phyloP scores from a whole-genome alignment of 148 eudicot species.

The Chenopodium formosanum region DNA sequence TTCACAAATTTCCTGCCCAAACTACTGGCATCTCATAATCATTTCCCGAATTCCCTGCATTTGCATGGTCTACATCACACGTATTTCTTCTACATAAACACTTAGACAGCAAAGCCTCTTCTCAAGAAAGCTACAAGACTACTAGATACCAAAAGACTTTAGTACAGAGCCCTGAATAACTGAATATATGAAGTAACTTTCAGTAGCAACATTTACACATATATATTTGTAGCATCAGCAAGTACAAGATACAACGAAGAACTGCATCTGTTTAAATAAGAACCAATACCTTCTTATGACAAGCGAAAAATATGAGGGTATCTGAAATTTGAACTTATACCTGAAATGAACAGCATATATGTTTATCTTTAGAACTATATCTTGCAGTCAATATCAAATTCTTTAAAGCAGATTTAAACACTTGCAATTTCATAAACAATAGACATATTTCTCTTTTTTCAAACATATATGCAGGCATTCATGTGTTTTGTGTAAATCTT shows the following conservation, averaged over 20 bases:
- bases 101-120: slow-evolving; percentile 3
- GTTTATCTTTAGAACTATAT: not conserved
- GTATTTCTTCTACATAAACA: not conserved
- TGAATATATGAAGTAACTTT: not conserved
- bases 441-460: not conserved
- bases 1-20: not conserved
- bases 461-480: not conserved
- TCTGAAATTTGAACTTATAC: slow-evolving; percentile 91
- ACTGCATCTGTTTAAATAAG: not conserved
- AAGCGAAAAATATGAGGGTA: slow-evolving; percentile 92
- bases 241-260: not conserved
- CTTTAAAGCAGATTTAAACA: slow-evolving; percentile 3
- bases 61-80: not conserved
- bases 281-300: slow-evolving; percentile 76
- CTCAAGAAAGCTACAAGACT: not conserved
- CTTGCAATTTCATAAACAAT: not conserved
- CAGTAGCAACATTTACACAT: not conserved
- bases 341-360: slow-evolving; percentile 37
- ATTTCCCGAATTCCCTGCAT: not conserved
- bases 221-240: not conserved
- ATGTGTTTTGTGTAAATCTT: not conserved
- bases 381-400: not conserved
- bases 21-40: not conserved
- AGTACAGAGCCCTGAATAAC: not conserved
- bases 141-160: not conserved